Evolutionary conservation across 2,329 filamentous ascomycete genomes (phyloP), one percentile per base, ranked within the genome.

Genomic region (Pseudocercospora macadamiae): DNA sequence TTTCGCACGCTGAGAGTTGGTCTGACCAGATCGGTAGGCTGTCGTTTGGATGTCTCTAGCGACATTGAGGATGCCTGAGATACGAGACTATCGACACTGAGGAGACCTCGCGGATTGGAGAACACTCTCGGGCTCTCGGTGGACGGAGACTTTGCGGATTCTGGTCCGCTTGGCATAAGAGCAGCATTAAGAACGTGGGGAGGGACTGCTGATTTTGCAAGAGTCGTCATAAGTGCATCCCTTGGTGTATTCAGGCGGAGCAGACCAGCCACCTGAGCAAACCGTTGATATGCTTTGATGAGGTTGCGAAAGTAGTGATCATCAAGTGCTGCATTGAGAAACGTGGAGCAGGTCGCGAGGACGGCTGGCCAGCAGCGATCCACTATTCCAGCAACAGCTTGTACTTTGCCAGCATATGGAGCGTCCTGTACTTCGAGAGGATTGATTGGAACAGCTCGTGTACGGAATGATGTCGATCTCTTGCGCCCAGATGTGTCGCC

Each of bases 331-430:
- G 95, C 91, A 71, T 96, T 96, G 16, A 99, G 78, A 71, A 97
- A 99, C 0, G 93, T 97, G 0, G 95, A 99, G 68, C 92, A 97
- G 1, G 92, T 95, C 1, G 95, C 93, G 49, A 99, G 83, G 36
- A 97, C 88, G 10, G 95, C 95, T 47, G 95, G 95, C 95, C 95
- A 99, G 73, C 93, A 97, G 65, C 90, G 84, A 3, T 96, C 91
- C 21, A 99, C 89, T 55, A 99, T 89, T 8, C 83, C 83, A 10
- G 91, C 91, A 67, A 91, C 93, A 1, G 86, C 86, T 68, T 87
- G 85, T 57, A 97, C 86, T 51, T 91, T 89, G 1, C 80, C 73
- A 53, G 87, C 82, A 7, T 91, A 80, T 0, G 89, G 83, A 69
- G 96, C 90, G 36, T 89, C 86, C 61, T 88, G 85, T 6, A 96